Evolutionary conservation across 306 rosid species (phyloP), one percentile per base, ranked within the genome.

Genomic region (Cicer chorassanicum): DNA sequence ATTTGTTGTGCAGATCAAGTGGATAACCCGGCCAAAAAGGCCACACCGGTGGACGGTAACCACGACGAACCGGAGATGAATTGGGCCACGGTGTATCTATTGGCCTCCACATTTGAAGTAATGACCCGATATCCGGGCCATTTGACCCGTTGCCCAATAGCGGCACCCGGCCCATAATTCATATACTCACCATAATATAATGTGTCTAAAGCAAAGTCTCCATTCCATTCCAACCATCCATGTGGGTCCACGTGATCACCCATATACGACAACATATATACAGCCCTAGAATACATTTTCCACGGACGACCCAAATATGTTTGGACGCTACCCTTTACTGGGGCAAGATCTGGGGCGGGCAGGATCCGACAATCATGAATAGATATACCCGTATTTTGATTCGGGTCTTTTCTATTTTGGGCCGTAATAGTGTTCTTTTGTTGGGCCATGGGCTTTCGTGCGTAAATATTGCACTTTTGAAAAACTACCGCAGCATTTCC

Each of bases 11-110:
- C 51, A 60, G 11, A 24, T 87, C 78, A 88, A 9, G 73, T 56
- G 0, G 90, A 84, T n/a, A 93, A 66, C 1, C 97, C 98, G 0
- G 91, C 94, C 24, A 84, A 54, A 75, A 82, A 93, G 0, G 98
- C 97, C n/a, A 93, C 98, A 8, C 97, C 97, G 0, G 98, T 93
- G 0, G 97, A 83, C 0, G 98, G 98, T 64, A 93, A 19, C 98
- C 98, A 93, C 0, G 98, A 73, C 0, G 97, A 82, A 0, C 98
- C 98, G 3, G 87, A 88, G 55, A 93, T 93, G 51, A 93, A 93
- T 18, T 86, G 81, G 1, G 79, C 84, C 57, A 93, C 98, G 0
- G 97, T 88, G 81, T 91, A 93, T 72, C 87, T 82, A 8, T 73
- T 19, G 0, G 98, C 98, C 82, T 93, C 98, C 42, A 86, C 72